phyloP scores from a whole-genome alignment of 2,329 filamentous ascomycete species.

The Claviceps maximensis region DNA sequence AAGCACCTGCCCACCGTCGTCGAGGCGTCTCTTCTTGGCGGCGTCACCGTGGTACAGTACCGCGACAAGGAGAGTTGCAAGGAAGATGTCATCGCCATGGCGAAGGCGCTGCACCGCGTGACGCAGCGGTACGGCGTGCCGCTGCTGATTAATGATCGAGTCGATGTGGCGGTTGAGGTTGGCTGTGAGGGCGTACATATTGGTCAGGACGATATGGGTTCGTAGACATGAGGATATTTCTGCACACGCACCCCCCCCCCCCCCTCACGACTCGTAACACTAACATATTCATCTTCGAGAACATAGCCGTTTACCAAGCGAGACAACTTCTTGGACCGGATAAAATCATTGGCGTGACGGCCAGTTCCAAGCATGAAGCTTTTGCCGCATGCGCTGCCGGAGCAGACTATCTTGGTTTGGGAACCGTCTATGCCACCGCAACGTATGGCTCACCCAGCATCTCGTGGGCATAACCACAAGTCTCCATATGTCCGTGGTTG shows the following conservation, averaged over 20 bases:
- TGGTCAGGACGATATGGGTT: slow-evolving; percentile 85
- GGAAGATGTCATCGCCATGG: slow-evolving; percentile 54
- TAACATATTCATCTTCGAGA: neutral
- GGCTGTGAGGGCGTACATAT: slow-evolving; percentile 88
- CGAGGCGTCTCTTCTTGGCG: slow-evolving; percentile 60
- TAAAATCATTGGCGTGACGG: slow-evolving; percentile 80
- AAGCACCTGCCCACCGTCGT: slow-evolving; percentile 62
- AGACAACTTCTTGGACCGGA: slow-evolving; percentile 58
- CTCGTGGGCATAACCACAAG: neutral
- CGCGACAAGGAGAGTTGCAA: slow-evolving; percentile 78
- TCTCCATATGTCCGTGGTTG: neutral
- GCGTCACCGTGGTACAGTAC: slow-evolving; percentile 79
- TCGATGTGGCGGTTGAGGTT: slow-evolving; percentile 76
- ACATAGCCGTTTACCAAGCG: slow-evolving; percentile 28
- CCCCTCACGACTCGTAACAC: no score
- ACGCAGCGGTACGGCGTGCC: slow-evolving; percentile 58
- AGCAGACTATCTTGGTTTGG: slow-evolving; percentile 85
- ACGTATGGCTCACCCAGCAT: slow-evolving; percentile 40
- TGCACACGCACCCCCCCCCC: neutral
- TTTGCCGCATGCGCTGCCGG: slow-evolving; percentile 56
- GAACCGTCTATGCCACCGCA: slow-evolving; percentile 74
- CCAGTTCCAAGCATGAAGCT: slow-evolving; percentile 63
- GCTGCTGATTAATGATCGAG: slow-evolving; percentile 81
- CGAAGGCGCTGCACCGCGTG: slow-evolving; percentile 55
- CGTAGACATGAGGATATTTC: slow-evolving; percentile 11